Evolutionary conservation across 306 rosid genomes (phyloP).

Genomic region (Quercus mongolica): DNA sequence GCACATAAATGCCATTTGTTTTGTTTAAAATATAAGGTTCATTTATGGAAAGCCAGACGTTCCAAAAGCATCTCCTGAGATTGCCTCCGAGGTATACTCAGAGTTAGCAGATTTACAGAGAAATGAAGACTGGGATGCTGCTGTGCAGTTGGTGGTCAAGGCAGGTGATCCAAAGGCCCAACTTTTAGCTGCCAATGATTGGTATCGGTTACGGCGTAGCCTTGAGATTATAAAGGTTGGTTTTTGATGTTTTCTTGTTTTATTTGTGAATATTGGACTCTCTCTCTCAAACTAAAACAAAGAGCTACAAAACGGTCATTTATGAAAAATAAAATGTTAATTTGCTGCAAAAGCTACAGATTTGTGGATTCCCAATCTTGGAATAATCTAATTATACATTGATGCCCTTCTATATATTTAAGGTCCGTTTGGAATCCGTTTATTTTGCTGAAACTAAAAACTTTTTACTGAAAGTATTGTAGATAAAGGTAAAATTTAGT

Average conservation of each 20-base stretch:
- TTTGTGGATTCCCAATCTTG: neutral
- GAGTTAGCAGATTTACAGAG: slow-evolving; percentile 67
- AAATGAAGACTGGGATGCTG: slow-evolving; percentile 70
- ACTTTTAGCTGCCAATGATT: slow-evolving; percentile 59
- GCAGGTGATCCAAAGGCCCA: slow-evolving; percentile 86
- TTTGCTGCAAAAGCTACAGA: slow-evolving; percentile 3
- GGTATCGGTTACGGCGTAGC: slow-evolving; percentile 89
- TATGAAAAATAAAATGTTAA: neutral
- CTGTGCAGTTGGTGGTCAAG: slow-evolving; percentile 81
- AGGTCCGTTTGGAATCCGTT: too few species aligned
- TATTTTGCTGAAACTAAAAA: too few species aligned
- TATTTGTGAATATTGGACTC: slow-evolving; percentile 1
- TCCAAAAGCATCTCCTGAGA: slow-evolving; percentile 69
- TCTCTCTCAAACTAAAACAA: neutral
- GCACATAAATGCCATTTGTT: slow-evolving; percentile 11
- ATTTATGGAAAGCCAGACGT: slow-evolving; percentile 94
- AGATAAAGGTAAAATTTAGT: too few species aligned
- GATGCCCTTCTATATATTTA: neutral
- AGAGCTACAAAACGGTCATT: neutral
- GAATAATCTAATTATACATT: slow-evolving; percentile 1
- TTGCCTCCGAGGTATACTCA: slow-evolving; percentile 50
- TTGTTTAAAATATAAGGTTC: slow-evolving; percentile 49
- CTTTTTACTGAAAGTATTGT: too few species aligned
- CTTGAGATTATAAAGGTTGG: slow-evolving; percentile 83
- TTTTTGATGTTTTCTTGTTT: slow-evolving; percentile 16